Evolutionary conservation across 257 asterid genomes (phyloP), one percentile per base, ranked within the genome.

Genomic region (Lavandula angustifolia): DNA sequence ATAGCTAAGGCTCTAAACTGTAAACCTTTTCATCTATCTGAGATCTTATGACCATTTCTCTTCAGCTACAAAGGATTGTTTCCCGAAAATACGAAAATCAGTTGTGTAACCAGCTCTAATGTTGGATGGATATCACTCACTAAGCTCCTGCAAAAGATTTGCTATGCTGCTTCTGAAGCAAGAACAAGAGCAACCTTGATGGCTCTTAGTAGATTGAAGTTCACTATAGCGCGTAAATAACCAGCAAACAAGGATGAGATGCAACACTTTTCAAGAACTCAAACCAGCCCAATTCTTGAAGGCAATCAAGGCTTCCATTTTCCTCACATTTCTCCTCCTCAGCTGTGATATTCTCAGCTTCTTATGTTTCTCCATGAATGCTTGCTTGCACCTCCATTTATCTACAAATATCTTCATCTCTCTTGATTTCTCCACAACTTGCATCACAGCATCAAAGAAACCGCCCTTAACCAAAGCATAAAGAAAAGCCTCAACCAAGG

Each of bases 321-420:
- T 94, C 61, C 73, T 79, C 2, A 66, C 38, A 73, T 77, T 94
- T 61, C 85, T 81, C 82, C 65, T 86, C 54, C 94, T 84, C 89
- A 94, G 55, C 80, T 81, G 90, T 3, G 87, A 64, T 69, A 92
- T 77, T 52, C 65, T 84, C 64, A 94, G 90, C 81, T 94, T 94
- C 92, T 83, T 90, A 71, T 94, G 99, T 1, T 66, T 83, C 86
- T 94, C 99, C 99, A 94, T 94, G 81, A 85, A 94, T 0, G 97
- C 99, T 73, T 94, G 99, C 77, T 94, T 94, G 79, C 82, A 87
- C 85, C 95, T 87, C 99, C 97, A 87, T 73, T 90, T 94, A 73
- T 94, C 96, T 4, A 94, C 94, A 68, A 80, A 94, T 56, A 90
- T 84, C 73, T 71, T 90, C 90, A 71, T 70, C 72, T 84, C 97